These are phyloP conservation scores for Knoxdaviesia proteae DNA, from an alignment of 2,329 filamentous ascomycete genomes.

Conservation along the genomic window DNA sequence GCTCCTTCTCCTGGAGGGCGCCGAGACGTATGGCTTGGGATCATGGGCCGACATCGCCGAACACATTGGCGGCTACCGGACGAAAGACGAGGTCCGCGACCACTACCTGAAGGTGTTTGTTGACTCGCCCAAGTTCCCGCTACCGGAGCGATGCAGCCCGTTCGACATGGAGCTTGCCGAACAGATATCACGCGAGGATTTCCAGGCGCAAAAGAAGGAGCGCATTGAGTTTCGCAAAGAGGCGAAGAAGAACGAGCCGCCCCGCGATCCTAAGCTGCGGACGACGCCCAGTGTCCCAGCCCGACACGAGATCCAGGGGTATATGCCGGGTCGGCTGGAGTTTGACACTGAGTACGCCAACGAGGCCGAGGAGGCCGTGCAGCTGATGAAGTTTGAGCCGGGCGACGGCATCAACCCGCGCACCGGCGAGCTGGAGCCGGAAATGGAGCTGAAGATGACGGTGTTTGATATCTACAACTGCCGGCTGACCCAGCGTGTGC, in stretches of 20 bases:
- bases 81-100: conserved; percentile 86
- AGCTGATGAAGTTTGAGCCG: conserved; percentile 95
- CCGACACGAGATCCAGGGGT: conserved; percentile 95
- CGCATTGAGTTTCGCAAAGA: conserved; percentile 86
- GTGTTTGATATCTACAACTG: conserved; percentile 98
- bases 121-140: conserved; percentile 61
- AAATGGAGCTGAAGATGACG: conserved; percentile 92
- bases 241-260: conserved; percentile 61
- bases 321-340: conserved; percentile 92
- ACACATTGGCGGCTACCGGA: conserved; percentile 86
- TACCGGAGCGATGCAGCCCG: conserved; percentile 71
- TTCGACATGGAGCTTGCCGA: conserved; percentile 60
- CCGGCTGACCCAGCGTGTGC: conserved; percentile 70
- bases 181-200: conserved; percentile 71
- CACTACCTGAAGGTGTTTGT: conserved; percentile 85
- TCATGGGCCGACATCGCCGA: conserved; percentile 97
- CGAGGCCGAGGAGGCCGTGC: conserved; percentile 92
- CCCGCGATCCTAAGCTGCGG: conserved; percentile 79
- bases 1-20: conserved; percentile 76
- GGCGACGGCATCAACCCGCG: conserved; percentile 75
- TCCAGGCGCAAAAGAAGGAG: conserved; percentile 79
- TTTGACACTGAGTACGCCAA: conserved; percentile 97
- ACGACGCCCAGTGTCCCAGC: conserved; percentile 87
- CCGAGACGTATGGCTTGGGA: conserved; percentile 86
- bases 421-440: conserved; percentile 75